A percentile compares a stretch with the other conserved stretches of the same genome.
phyloP scores from a whole-genome alignment of 108 stramenopile species.

The Skeletonema costatum region DNA sequence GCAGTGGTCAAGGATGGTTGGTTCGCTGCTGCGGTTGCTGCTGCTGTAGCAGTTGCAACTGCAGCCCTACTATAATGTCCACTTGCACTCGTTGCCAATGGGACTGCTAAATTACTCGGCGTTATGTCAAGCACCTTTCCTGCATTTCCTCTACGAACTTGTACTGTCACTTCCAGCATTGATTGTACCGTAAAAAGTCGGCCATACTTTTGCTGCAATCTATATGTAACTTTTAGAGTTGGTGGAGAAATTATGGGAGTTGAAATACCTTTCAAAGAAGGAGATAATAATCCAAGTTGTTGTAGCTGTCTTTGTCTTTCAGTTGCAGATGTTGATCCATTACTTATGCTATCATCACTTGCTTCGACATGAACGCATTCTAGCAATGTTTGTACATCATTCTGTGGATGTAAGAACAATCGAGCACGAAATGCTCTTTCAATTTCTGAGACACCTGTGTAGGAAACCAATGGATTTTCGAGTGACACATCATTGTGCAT shows the following conservation, averaged over 20 bases:
- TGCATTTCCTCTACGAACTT: constrained; percentile 11
- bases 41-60: not conserved
- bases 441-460: constrained; percentile 20
- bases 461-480: constrained; percentile 34
- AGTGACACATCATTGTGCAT: constrained; percentile 23
- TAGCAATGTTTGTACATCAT: constrained; percentile 30
- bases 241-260: not conserved
- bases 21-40: not conserved
- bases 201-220: constrained; percentile 16
- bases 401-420: constrained; percentile 4
- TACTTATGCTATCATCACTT: constrained; percentile 36
- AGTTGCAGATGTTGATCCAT: not conserved
- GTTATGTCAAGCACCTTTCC: not conserved
- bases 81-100: constrained; percentile 7
- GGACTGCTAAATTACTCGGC: not conserved
- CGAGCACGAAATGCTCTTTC: constrained; percentile 34
- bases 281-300: not conserved
- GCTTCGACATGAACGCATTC: constrained; percentile 41
- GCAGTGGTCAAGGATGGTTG: not conserved
- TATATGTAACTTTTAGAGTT: constrained; percentile 18
- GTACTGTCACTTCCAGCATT: constrained; percentile 24
- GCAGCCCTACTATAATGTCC: constrained; percentile 11
- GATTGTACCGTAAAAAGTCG: constrained; percentile 6
- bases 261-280: not conserved
- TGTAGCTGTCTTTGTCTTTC: not conserved